Evolutionary conservation across 1,284 basidiomycete species (phyloP).

Genomic region (Xerocomus nothofagi): DNA sequence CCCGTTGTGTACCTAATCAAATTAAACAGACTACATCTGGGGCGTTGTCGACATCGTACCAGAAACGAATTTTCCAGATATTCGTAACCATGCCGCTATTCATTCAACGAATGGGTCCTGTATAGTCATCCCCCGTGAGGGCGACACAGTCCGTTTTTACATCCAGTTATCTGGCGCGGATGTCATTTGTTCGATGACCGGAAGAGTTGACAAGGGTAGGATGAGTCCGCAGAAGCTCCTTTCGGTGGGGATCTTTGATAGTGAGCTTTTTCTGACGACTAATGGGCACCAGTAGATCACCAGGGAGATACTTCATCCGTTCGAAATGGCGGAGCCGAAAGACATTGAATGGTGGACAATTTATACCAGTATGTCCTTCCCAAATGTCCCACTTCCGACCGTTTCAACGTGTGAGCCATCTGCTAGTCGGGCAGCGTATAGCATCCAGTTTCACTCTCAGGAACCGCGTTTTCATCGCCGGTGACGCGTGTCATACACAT

Average conservation of each 20-base stretch:
- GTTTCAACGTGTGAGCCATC: not conserved
- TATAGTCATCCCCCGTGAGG: slow-evolving; percentile 79
- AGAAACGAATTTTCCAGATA: slow-evolving; percentile 79
- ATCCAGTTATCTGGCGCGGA: slow-evolving; percentile 63
- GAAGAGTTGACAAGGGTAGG: slow-evolving; percentile 61
- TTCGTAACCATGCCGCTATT: slow-evolving; percentile 62
- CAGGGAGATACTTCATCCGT: slow-evolving; percentile 67
- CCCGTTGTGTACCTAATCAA: not conserved
- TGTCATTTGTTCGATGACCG: slow-evolving; percentile 48
- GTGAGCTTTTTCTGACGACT: not conserved
- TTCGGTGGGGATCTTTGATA: slow-evolving; percentile 40
- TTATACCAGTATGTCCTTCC: slow-evolving; percentile 56
- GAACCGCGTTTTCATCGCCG: slow-evolving; percentile 81
- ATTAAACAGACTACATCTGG: slow-evolving; percentile 63
- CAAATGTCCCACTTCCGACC: not conserved
- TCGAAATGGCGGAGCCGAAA: slow-evolving; percentile 55
- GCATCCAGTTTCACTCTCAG: slow-evolving; percentile 64
- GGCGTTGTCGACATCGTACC: slow-evolving; percentile 74
- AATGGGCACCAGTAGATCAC: slow-evolving; percentile 46
- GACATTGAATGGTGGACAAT: slow-evolving; percentile 80
- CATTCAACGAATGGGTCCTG: slow-evolving; percentile 64
- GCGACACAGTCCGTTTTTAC: slow-evolving; percentile 71
- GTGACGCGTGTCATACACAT: slow-evolving; percentile 83
- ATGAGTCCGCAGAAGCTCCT: slow-evolving; percentile 63
- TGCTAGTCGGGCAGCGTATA: slow-evolving; percentile 69